Conservation (phyloP, 768 basidiomycete genomes). For the Hygrocybe coccinea region DNA sequence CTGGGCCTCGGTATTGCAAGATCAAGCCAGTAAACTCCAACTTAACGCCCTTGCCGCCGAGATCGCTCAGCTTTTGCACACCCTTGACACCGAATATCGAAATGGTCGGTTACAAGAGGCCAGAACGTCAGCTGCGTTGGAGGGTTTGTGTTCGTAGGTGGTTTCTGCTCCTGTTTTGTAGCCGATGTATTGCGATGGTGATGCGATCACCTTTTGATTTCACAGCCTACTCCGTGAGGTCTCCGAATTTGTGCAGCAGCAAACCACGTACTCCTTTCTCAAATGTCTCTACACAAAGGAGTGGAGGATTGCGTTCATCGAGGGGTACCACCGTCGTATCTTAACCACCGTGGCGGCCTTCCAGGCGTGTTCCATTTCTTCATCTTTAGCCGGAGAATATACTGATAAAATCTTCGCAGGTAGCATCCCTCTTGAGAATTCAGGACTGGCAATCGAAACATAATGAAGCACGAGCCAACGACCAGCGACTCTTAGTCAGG, state of each 20-base stretch:
- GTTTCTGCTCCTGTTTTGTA: slow-evolving; percentile 8
- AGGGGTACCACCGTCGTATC: not conserved
- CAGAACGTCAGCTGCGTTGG: slow-evolving; percentile 5
- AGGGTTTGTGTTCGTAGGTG: slow-evolving; percentile 18
- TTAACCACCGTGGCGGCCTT: not conserved
- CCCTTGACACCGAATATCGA: slow-evolving; percentile 19
- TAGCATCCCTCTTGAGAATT: not conserved
- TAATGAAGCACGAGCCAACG: slow-evolving; percentile 15
- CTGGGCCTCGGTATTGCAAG: too few species aligned
- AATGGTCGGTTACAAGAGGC: slow-evolving; percentile 12
- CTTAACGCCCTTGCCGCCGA: too few species aligned
- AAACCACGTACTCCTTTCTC: too few species aligned
- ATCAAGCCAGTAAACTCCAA: too few species aligned
- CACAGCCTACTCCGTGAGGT: too few species aligned
- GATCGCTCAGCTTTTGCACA: too few species aligned
- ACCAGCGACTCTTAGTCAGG: slow-evolving; percentile 11
- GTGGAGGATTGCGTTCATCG: not conserved
- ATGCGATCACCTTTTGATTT: too few species aligned
- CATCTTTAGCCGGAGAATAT: not conserved
- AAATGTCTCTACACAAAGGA: too few species aligned
- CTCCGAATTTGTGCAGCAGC: too few species aligned
- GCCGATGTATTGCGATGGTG: too few species aligned
- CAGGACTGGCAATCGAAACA: slow-evolving; percentile 15
- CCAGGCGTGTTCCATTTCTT: not conserved
- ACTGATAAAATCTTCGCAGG: not conserved